Percentiles rank a stretch among this genome's conserved stretches.
These are phyloP conservation scores for Aspergillus biplanus DNA, from an alignment of 495 filamentous ascomycete species.

Conservation along the genomic window DNA sequence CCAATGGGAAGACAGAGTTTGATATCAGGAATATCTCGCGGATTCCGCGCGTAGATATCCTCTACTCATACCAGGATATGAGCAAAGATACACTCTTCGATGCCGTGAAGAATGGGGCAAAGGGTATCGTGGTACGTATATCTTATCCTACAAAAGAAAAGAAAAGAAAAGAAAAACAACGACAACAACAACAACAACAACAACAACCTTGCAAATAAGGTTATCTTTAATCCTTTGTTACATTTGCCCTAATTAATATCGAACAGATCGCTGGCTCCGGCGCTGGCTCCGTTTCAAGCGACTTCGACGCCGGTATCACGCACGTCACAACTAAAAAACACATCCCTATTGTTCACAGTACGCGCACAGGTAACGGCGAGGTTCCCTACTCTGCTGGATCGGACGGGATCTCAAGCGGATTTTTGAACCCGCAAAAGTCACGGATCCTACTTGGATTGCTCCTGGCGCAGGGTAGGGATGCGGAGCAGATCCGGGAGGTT, in stretches of 20 bases:
- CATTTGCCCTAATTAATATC: slow-evolving; percentile 3
- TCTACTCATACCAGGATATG: slow-evolving; percentile 43
- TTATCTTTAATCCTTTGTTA: neutral
- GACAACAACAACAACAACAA: too few relatives aligned
- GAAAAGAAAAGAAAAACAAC: too few relatives aligned
- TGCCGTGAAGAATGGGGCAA: slow-evolving; percentile 41
- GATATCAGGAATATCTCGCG: slow-evolving; percentile 34
- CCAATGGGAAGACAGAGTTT: slow-evolving; percentile 41
- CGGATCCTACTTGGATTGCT: slow-evolving; percentile 35
- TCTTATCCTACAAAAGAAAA: too few relatives aligned
- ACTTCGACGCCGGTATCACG: slow-evolving; percentile 25
- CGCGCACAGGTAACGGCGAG: slow-evolving; percentile 36
- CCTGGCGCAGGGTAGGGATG: slow-evolving; percentile 29
- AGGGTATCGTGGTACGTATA: slow-evolving; percentile 46
- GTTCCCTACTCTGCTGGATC: slow-evolving; percentile 35
- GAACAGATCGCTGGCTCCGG: slow-evolving; percentile 35
- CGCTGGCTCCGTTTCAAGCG: slow-evolving; percentile 30
- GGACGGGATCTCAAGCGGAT: slow-evolving; percentile 35
- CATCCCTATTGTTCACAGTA: slow-evolving; percentile 33
- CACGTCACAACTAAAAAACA: slow-evolving; percentile 22
- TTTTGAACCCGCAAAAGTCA: slow-evolving; percentile 36
- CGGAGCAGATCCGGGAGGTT: slow-evolving; percentile 28
- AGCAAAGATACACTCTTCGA: slow-evolving; percentile 38
- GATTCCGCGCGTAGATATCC: slow-evolving; percentile 51
- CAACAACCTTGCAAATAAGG: too few relatives aligned